A percentile compares a stretch with the other conserved stretches of the same genome.
Evolutionary conservation across 2,329 filamentous ascomycete species (phyloP).

Genomic region (Tolypocladium nubicola): DNA sequence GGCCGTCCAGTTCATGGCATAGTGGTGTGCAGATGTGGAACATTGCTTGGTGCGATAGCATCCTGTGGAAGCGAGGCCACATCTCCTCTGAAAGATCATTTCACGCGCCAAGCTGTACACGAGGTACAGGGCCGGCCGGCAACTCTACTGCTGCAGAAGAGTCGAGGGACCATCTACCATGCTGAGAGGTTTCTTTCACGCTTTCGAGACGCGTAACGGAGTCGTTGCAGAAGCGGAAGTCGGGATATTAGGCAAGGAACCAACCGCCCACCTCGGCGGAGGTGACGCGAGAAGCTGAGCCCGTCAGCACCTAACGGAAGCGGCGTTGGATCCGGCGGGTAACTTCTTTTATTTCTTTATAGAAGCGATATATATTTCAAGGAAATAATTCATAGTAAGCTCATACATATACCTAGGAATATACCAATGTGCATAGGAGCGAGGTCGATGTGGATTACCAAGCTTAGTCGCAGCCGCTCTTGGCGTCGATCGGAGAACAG

Average conservation of each 20-base stretch:
- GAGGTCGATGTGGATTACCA: not conserved
- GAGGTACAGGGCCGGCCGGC: no score
- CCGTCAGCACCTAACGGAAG: no score
- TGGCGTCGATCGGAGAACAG: not conserved
- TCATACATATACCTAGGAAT: not conserved
- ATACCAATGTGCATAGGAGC: not conserved
- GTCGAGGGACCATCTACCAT: no score
- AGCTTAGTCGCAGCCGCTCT: not conserved
- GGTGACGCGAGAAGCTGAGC: not conserved
- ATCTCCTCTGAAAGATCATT: not conserved
- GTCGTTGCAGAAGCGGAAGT: not conserved
- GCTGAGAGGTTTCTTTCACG: no score
- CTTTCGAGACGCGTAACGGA: not conserved
- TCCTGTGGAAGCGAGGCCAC: not conserved
- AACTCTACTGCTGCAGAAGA: no score
- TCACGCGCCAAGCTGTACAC: no score
- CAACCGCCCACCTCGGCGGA: not conserved
- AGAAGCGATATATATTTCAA: no score
- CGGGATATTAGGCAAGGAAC: not conserved
- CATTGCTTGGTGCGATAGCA: not conserved
- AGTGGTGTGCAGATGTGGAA: not conserved
- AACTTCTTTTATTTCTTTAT: not conserved
- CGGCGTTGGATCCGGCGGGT: not conserved
- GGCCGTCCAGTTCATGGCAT: not conserved
- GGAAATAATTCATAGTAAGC: not conserved